phyloP scores from a whole-genome alignment of 495 filamentous ascomycete genomes.

The Podospora comata region DNA sequence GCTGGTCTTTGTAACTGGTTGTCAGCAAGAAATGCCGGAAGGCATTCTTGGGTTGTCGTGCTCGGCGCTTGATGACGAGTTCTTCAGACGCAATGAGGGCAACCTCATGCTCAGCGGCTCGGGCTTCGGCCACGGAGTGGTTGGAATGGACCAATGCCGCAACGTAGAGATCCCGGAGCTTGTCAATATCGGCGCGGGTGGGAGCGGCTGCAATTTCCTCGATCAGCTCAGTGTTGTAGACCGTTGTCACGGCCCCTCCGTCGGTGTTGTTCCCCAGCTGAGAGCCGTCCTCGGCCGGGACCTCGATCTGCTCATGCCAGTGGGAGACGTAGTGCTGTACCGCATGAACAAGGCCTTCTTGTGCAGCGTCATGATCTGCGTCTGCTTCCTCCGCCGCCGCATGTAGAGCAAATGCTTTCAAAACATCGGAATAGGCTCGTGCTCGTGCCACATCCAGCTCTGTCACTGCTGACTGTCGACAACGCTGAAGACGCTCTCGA shows the following conservation, averaged over 20 bases:
- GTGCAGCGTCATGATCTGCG: constrained; percentile 22
- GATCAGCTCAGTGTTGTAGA: constrained; percentile 31
- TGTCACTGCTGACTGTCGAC: constrained; percentile 18
- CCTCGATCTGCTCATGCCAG: constrained; percentile 32
- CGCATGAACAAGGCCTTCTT: constrained; percentile 18
- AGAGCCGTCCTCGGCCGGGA: constrained; percentile 12
- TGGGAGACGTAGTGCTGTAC: constrained; percentile 31
- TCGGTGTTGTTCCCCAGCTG: constrained; percentile 18
- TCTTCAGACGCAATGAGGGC: constrained; percentile 30
- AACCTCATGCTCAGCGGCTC: constrained; percentile 31
- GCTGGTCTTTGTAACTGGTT: constrained; percentile 32
- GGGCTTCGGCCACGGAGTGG: constrained; percentile 24
- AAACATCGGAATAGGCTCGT: constrained; percentile 27
- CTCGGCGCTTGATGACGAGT: constrained; percentile 25
- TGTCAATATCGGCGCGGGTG: constrained; percentile 31
- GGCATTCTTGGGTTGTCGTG: constrained; percentile 19
- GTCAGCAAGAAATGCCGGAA: constrained; percentile 26
- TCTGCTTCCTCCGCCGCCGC: constrained; percentile 29
- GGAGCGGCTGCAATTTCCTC: constrained; percentile 32
- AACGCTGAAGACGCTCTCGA: constrained; percentile 20
- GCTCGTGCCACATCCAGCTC: constrained; percentile 25
- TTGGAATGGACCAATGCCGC: constrained; percentile 30
- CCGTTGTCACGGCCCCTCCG: constrained; percentile 29
- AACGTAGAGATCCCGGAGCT: constrained; percentile 32
- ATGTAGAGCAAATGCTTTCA: constrained; percentile 28